These are phyloP conservation scores for Jasminum sambac DNA, from an alignment of 257 asterid genomes.

Conservation along the genomic window DNA sequence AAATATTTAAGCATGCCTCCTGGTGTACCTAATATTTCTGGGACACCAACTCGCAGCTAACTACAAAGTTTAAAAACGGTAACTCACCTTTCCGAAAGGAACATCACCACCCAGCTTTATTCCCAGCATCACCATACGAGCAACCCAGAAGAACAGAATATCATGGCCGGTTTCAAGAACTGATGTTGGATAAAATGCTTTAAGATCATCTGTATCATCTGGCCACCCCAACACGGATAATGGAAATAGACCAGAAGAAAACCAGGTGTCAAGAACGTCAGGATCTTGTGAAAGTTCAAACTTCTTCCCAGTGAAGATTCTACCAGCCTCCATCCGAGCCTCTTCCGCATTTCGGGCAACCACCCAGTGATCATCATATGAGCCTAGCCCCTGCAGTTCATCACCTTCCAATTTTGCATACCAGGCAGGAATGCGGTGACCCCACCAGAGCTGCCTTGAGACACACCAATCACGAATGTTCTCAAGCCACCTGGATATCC, in stretches of 20 bases:
- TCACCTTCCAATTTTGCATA: constrained; percentile 72
- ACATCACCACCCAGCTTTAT: constrained; percentile 92
- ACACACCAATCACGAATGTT: constrained; percentile 97
- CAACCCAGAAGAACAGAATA: constrained; percentile 95
- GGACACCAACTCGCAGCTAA: not conserved
- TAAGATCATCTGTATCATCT: constrained; percentile 74
- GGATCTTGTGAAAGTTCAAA: constrained; percentile 79
- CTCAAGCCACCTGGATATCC: constrained; percentile 85
- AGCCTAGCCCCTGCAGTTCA: constrained; percentile 69
- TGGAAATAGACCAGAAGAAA: constrained; percentile 93
- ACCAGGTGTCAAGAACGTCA: constrained; percentile 97
- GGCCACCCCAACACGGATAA: constrained; percentile 95
- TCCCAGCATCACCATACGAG: constrained; percentile 99
- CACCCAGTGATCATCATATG: constrained; percentile 69
- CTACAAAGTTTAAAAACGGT: not conserved
- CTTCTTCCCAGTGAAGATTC: constrained; percentile 54
- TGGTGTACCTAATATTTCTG: too few species aligned
- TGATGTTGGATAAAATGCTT: constrained; percentile 79
- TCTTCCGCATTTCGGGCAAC: constrained; percentile 78
- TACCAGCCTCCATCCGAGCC: constrained; percentile 63
- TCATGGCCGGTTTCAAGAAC: constrained; percentile 97
- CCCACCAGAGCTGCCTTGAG: constrained; percentile 99
- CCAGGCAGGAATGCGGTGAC: constrained; percentile 96
- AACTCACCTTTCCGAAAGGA: constrained; percentile 79
- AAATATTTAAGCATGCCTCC: too few species aligned